phyloP scores from a whole-genome alignment of 257 asterid genomes.

The Solanum medicagineum region DNA sequence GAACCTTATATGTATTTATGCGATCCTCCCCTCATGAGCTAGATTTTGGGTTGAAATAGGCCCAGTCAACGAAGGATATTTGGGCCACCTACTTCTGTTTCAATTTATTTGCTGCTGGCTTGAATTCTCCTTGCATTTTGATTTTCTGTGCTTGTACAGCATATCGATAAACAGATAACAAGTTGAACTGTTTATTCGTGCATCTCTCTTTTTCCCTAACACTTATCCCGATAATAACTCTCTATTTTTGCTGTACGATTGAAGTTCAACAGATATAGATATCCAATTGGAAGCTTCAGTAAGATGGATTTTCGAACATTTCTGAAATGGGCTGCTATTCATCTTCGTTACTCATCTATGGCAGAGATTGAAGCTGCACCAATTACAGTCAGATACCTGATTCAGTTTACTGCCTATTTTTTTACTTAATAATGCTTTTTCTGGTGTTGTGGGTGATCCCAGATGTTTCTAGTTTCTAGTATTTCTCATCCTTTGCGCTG shows the following conservation, averaged over 20 bases:
- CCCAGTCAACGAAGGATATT: neutral
- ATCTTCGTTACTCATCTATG: conserved; percentile 72
- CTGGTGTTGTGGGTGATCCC: neutral
- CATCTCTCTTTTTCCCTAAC: neutral
- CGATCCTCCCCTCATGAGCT: no score
- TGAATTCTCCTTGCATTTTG: neutral
- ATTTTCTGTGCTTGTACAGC: neutral
- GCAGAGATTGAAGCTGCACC: conserved; percentile 84
- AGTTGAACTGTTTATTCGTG: neutral
- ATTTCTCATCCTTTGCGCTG: neutral
- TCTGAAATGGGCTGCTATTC: conserved; percentile 67
- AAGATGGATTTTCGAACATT: conserved; percentile 70
- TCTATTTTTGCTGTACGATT: conserved; percentile 56
- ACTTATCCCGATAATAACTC: neutral
- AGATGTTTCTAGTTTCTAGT: neutral
- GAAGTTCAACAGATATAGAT: conserved; percentile 91
- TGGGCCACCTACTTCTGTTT: neutral
- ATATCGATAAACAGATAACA: neutral
- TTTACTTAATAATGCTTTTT: neutral
- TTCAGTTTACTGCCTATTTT: neutral
- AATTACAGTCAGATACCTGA: conserved; percentile 63
- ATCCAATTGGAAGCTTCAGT: conserved; percentile 85
- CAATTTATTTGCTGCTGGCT: neutral
- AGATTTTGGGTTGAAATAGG: no score
- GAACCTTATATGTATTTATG: no score